Base-by-base conservation (phyloP, 2,329 filamentous ascomycete species). In the Blastomyces silverae region DNA sequence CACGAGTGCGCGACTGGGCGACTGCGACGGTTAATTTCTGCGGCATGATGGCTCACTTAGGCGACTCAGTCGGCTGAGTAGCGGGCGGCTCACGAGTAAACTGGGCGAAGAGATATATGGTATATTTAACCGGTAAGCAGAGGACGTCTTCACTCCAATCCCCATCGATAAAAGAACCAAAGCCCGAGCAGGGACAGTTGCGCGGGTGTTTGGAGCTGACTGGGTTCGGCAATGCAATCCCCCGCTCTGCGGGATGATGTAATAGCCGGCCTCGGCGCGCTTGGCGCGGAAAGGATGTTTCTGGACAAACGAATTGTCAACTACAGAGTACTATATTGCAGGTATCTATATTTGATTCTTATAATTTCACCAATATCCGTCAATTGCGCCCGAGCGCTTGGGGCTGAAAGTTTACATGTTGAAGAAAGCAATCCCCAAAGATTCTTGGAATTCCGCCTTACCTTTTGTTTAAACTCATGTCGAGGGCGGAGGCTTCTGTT, bases 1-100 rank as follows among this genome's bases (percentile, higher is more conserved):
- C 67, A 25, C 75, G 77, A 15, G 80, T 82, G 69, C 78, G 78
- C 58, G 79, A 77, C 70, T 82, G 80, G 42, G 79, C 77, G 65
- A 81, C 77, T n/a, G 76, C 79, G 55, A 81, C 73, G 6, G 73
- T 80, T 64, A 81, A 72, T 28, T 70, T 73, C 67, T 76, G 72
- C 15, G 77, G 71, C 79, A 79, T 80, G 34, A 52, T 71, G 64
- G 25, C 8, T 63, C 15, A n/a, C 46, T 13, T 39, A 20, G 55
- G 20, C 34, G 15, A 22, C 20, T 34, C 31, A 31, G 55, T 8
- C 15, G 3, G 56, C 17, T 15, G 56, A 28, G 56, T 48, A 34
- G 20, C 22, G 34, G 55, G 10, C 5, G 17, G 25, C 17, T 20
- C 53, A 59, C 17, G 10, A 44, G 13, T 53, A 22, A 25, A n/a